These are phyloP conservation scores for Cutaneotrichosporon mucoides DNA, from an alignment of 1,284 basidiomycete genomes.

Conservation along the genomic window DNA sequence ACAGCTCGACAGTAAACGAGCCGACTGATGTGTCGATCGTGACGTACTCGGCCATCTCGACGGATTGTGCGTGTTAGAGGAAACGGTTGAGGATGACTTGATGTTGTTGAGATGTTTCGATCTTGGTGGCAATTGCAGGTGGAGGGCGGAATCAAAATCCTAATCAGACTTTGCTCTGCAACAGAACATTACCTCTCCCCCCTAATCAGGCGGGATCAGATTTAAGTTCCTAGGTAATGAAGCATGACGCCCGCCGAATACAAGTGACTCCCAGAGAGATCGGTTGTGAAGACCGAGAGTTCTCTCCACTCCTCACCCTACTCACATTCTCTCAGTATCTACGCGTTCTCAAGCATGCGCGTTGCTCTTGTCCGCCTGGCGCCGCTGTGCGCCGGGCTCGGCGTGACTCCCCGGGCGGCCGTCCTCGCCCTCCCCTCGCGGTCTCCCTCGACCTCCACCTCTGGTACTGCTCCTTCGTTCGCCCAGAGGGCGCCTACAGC, in stretches of 20 bases:
- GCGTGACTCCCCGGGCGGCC: not conserved
- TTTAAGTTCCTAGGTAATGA: too few relatives aligned
- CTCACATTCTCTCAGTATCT: not conserved
- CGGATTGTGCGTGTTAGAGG: not conserved
- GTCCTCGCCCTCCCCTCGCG: not conserved
- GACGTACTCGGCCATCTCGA: conserved; percentile 48
- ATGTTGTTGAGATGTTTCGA: not conserved
- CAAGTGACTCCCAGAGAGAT: too few relatives aligned
- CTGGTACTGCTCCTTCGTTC: not conserved
- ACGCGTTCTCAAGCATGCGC: not conserved
- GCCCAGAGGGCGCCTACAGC: too few relatives aligned
- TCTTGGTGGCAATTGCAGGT: not conserved
- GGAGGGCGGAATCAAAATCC: not conserved
- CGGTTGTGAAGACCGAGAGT: too few relatives aligned
- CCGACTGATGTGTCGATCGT: conserved; percentile 81
- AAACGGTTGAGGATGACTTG: not conserved
- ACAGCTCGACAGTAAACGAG: conserved; percentile 82
- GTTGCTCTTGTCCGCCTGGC: not conserved
- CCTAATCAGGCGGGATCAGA: too few relatives aligned
- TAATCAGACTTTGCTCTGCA: too few relatives aligned
- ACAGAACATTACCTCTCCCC: too few relatives aligned
- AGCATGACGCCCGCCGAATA: too few relatives aligned
- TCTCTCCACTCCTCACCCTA: not conserved
- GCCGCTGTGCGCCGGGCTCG: conserved; percentile 1
- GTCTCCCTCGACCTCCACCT: not conserved